A percentile compares a stretch with the other conserved stretches of the same genome.
These are phyloP conservation scores for Pittosporum tobira DNA, from an alignment of 129 eudicot species.

Conservation along the genomic window DNA sequence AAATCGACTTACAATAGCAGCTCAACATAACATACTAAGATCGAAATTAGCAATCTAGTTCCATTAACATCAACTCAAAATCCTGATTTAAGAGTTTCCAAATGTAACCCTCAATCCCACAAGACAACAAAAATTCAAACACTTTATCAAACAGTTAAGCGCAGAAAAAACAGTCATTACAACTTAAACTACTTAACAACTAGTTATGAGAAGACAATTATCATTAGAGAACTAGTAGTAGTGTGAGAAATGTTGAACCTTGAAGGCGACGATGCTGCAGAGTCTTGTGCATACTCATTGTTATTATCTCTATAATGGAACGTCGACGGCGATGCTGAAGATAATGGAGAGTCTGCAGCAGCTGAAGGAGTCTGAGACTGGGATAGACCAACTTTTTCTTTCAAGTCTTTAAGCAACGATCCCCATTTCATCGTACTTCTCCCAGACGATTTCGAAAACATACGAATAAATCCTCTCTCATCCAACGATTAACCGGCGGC, in stretches of 20 bases:
- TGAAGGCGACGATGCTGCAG: slow-evolving; percentile 25
- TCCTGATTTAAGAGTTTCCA: not conserved
- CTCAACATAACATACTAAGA: not conserved
- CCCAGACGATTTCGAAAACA: slow-evolving; percentile 19
- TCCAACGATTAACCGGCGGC: slow-evolving; percentile 19
- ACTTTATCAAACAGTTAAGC: not conserved
- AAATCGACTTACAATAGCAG: not conserved
- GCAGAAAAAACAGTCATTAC: not conserved
- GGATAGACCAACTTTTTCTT: slow-evolving; percentile 79
- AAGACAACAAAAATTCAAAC: not conserved
- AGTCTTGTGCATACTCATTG: slow-evolving; percentile 38
- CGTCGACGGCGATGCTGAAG: slow-evolving; percentile 35
- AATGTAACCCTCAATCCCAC: not conserved
- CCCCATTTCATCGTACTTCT: slow-evolving; percentile 91
- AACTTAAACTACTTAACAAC: not conserved
- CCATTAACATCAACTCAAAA: not conserved
- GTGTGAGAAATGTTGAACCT: slow-evolving; percentile 17
- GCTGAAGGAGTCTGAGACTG: slow-evolving; percentile 28
- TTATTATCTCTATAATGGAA: slow-evolving; percentile 22
- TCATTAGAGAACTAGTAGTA: no score
- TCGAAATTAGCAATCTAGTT: slow-evolving; percentile 6
- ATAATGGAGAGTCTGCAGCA: slow-evolving; percentile 22
- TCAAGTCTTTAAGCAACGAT: slow-evolving; percentile 88
- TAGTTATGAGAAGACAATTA: no score
- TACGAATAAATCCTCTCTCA: slow-evolving; percentile 24